phyloP scores from a whole-genome alignment of 352 stramenopile genomes.

The Pythium biforme region DNA sequence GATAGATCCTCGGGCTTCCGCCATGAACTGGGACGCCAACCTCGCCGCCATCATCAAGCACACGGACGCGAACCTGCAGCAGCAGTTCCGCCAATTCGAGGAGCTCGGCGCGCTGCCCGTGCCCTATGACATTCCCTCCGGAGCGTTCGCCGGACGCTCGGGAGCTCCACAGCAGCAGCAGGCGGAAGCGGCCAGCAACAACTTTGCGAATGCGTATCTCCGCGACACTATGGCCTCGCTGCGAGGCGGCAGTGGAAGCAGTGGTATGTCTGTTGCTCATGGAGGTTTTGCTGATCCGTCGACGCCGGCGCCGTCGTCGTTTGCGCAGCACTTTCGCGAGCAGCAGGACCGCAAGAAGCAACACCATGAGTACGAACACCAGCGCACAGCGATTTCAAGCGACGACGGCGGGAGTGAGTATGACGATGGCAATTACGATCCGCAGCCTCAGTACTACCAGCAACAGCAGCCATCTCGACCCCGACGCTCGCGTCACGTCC shows the following conservation, averaged over 20 bases:
- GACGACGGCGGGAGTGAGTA: conserved; percentile 22
- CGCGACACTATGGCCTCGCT: conserved; percentile 25
- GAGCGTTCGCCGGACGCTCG: too few relatives aligned
- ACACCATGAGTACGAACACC: conserved; percentile 11
- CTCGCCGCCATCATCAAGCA: conserved; percentile 80
- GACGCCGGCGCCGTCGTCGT: conserved; percentile 9
- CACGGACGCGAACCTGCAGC: conserved; percentile 71
- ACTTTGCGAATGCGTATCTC: conserved; percentile 23
- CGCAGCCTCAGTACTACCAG: too few relatives aligned
- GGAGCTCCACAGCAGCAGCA: neutral
- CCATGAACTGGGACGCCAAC: conserved; percentile 75
- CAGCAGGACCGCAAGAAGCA: conserved; percentile 49
- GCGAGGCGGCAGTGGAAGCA: neutral
- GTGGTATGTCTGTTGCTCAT: neutral
- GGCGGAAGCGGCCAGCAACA: neutral
- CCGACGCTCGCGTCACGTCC: neutral
- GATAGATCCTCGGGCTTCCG: neutral
- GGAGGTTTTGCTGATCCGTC: neutral
- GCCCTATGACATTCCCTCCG: too few relatives aligned
- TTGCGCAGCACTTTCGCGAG: conserved; percentile 51
- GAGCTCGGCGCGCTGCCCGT: conserved; percentile 27
- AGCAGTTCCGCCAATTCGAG: conserved; percentile 72
- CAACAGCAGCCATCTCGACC: neutral
- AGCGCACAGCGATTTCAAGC: neutral
- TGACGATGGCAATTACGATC: conserved; percentile 5